Conservation (phyloP, 2,329 filamentous ascomycete species). For the Elsinoe australis region DNA sequence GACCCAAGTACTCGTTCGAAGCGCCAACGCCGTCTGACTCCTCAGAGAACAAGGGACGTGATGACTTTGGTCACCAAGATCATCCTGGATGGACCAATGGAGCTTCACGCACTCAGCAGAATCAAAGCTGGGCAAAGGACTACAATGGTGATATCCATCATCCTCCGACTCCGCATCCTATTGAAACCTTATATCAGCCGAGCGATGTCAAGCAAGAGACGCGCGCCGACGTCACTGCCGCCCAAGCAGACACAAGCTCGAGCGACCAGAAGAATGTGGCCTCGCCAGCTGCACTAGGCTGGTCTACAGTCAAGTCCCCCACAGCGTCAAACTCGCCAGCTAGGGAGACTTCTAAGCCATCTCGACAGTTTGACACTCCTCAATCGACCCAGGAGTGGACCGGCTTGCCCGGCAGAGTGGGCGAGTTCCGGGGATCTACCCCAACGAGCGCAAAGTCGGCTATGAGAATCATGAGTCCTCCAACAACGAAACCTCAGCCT, state of each 20-base stretch:
- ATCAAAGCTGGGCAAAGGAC: too few relatives aligned
- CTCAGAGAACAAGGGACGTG: not conserved
- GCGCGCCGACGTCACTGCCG: too few relatives aligned
- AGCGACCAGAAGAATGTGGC: too few relatives aligned
- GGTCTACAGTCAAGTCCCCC: not conserved
- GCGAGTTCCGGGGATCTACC: not conserved
- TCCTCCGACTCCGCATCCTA: not conserved
- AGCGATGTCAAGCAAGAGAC: not conserved
- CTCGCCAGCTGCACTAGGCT: not conserved
- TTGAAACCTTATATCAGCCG: not conserved
- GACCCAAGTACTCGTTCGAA: not conserved
- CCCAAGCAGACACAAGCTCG: too few relatives aligned
- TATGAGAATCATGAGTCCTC: not conserved
- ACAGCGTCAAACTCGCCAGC: not conserved
- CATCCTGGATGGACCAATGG: too few relatives aligned
- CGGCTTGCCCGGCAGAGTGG: not conserved
- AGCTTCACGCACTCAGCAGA: too few relatives aligned
- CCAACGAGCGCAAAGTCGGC: not conserved
- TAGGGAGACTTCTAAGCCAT: not conserved
- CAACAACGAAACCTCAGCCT: too few relatives aligned
- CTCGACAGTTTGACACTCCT: not conserved
- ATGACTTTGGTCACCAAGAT: not conserved
- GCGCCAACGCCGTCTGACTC: not conserved
- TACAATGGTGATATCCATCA: not conserved
- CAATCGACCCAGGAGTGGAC: not conserved